phyloP scores from a whole-genome alignment of 176 grass and related monocot species.

The Musa troglodytarum region DNA sequence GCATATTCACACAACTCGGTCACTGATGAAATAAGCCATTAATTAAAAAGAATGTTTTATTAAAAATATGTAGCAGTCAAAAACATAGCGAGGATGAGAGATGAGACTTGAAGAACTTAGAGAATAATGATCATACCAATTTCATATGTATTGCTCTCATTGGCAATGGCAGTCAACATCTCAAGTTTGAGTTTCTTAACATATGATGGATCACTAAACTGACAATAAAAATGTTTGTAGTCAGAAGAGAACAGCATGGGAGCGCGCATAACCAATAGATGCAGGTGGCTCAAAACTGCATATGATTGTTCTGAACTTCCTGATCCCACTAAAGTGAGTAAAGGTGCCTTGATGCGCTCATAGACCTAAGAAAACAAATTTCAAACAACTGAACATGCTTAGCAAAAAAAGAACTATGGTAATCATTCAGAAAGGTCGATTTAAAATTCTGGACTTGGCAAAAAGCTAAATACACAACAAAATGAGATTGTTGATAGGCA shows the following conservation, averaged over 20 bases:
- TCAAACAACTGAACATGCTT: not conserved
- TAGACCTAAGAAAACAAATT: conserved; percentile 59
- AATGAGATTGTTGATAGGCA: conserved; percentile 15
- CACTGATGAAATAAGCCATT: conserved; percentile 36
- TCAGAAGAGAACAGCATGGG: conserved; percentile 96
- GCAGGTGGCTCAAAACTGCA: conserved; percentile 85
- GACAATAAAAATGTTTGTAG: conserved; percentile 99
- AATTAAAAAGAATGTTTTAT: conserved; percentile 17
- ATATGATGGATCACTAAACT: conserved; percentile 94
- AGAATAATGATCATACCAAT: conserved; percentile 47
- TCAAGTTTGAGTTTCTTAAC: conserved; percentile 99
- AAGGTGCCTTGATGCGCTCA: conserved; percentile 94
- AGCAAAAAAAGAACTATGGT: not conserved
- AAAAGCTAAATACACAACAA: conserved; percentile 2
- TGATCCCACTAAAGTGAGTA: conserved; percentile 94
- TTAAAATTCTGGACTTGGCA: not conserved
- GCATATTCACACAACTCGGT: conserved; percentile 98
- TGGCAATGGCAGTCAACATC: conserved; percentile 98
- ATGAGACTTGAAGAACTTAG: not conserved
- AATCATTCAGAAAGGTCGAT: not conserved
- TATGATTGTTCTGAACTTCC: conserved; percentile 99
- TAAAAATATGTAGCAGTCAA: conserved; percentile 9
- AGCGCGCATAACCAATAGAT: conserved; percentile 92
- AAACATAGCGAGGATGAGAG: not conserved
- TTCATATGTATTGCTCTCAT: conserved; percentile 99